These are phyloP conservation scores for Xylariaceae sp. DNA, from an alignment of 2,329 filamentous ascomycete species.

Conservation along the genomic window DNA sequence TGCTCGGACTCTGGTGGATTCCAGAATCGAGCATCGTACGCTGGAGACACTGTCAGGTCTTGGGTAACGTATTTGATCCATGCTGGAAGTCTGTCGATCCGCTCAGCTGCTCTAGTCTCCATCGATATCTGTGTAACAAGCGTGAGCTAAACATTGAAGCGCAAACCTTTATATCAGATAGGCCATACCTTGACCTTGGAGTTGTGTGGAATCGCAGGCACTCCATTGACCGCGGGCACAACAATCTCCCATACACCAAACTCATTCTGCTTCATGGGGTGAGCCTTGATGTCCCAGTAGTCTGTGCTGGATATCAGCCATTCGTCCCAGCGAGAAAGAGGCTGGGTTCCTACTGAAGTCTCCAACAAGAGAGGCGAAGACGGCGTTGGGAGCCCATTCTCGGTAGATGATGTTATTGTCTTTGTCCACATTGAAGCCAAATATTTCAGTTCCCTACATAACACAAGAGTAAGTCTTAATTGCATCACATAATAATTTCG, in stretches of 20 bases:
- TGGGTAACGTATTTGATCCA: conserved; percentile 99
- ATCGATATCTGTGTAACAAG: conserved; percentile 65
- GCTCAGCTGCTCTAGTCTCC: conserved; percentile 71
- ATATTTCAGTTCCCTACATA: conserved; percentile 74
- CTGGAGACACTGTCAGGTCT: conserved; percentile 81
- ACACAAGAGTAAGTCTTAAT: conserved; percentile 4
- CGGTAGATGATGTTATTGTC: conserved; percentile 86
- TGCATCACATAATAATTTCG: not conserved
- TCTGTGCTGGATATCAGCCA: conserved; percentile 50
- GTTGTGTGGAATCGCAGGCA: conserved; percentile 81
- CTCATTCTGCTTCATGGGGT: conserved; percentile 80
- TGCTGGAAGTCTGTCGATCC: conserved; percentile 82
- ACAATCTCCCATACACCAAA: conserved; percentile 86
- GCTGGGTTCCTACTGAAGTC: conserved; percentile 72
- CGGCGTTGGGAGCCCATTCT: conserved; percentile 94
- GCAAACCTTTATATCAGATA: too few species aligned
- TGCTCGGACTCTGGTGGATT: conserved; percentile 74
- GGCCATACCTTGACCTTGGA: conserved; percentile 86
- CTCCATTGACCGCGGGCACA: conserved; percentile 68
- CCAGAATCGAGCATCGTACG: conserved; percentile 96
- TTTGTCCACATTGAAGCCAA: conserved; percentile 75
- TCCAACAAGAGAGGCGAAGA: conserved; percentile 79
- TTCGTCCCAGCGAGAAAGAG: not conserved
- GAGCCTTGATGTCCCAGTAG: conserved; percentile 77
- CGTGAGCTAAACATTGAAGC: not conserved